Percentiles rank a stretch among this genome's conserved stretches.
Evolutionary conservation across 179 eudicot species (phyloP).

Genomic region (Beta macrorhiza): DNA sequence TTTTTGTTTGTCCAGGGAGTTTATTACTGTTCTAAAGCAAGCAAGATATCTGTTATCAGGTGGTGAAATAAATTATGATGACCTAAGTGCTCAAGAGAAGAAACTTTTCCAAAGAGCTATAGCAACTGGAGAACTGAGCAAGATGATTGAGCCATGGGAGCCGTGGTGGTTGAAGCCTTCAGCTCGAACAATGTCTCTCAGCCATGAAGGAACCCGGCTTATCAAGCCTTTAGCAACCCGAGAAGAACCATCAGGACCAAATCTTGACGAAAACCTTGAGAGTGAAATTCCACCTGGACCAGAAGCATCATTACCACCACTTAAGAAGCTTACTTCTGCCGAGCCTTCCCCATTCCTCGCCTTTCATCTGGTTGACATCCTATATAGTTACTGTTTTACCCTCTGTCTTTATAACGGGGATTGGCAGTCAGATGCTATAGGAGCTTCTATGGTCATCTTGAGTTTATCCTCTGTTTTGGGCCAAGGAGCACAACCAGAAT

Average conservation of each 20-base stretch:
- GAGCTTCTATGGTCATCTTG: constrained; percentile 53
- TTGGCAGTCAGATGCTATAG: constrained; percentile 75
- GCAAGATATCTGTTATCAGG: constrained; percentile 38
- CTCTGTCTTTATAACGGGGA: constrained; percentile 92
- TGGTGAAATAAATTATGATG: constrained; percentile 48
- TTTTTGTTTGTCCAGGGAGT: neutral
- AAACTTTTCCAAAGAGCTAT: constrained; percentile 68
- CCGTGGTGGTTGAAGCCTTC: constrained; percentile 96
- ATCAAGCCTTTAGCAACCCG: constrained; percentile 52
- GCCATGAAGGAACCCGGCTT: constrained; percentile 63
- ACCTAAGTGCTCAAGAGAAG: constrained; percentile 65
- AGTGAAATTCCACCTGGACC: constrained; percentile 76
- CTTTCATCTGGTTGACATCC: constrained; percentile 69
- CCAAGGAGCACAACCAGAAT: constrained; percentile 57
- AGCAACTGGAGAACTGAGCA: constrained; percentile 87
- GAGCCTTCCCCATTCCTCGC: constrained; percentile 84
- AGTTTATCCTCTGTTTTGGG: constrained; percentile 70
- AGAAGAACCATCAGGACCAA: constrained; percentile 25
- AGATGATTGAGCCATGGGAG: constrained; percentile 88
- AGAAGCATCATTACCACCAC: constrained; percentile 54
- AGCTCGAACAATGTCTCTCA: constrained; percentile 57
- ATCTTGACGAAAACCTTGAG: constrained; percentile 24
- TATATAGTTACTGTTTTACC: constrained; percentile 81
- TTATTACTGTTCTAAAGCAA: neutral
- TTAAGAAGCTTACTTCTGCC: constrained; percentile 54